Evolutionary conservation across 805 yeast genomes (phyloP).

Genomic region (Metschnikowia matae): DNA sequence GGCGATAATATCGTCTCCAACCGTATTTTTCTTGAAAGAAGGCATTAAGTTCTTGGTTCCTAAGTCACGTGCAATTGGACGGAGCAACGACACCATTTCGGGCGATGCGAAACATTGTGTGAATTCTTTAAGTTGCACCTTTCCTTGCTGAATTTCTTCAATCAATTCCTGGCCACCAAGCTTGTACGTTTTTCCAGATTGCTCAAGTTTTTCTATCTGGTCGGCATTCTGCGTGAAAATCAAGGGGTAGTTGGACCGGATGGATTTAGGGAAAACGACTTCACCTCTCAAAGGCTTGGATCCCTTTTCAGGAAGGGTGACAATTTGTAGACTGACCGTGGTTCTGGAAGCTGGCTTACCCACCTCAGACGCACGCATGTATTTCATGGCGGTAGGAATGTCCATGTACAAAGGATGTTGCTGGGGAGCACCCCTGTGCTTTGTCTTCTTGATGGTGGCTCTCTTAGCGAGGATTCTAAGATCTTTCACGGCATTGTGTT

Average conservation of each 20-base stretch:
- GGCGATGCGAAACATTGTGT: conserved; percentile 85
- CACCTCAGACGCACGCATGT: conserved; percentile 83
- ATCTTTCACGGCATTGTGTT: conserved; percentile 14
- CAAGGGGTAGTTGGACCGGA: conserved; percentile 59
- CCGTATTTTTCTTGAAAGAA: conserved; percentile 78
- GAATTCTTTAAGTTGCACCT: conserved; percentile 46
- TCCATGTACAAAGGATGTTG: conserved; percentile 65
- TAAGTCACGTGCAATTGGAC: conserved; percentile 67
- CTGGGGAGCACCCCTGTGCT: conserved; percentile 31
- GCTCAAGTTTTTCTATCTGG: conserved; percentile 48
- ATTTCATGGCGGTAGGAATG: conserved; percentile 68
- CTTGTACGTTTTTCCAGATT: conserved; percentile 52
- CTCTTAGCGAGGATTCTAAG: conserved; percentile 15
- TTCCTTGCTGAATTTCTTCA: conserved; percentile 51
- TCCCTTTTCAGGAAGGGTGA: conserved; percentile 71
- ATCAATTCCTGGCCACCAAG: conserved; percentile 72
- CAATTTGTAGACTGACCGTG: conserved; percentile 57
- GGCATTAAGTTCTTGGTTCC: conserved; percentile 95
- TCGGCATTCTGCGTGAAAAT: conserved; percentile 63
- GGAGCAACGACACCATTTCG: conserved; percentile 62
- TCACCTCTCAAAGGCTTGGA: conserved; percentile 70
- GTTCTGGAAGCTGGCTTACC: conserved; percentile 75
- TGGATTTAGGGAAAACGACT: conserved; percentile 66
- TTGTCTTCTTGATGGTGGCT: conserved; percentile 10
- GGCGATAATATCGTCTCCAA: conserved; percentile 56